These are phyloP conservation scores for Fusarium sp. DNA, from an alignment of 2,329 filamentous ascomycete species.

Conservation along the genomic window DNA sequence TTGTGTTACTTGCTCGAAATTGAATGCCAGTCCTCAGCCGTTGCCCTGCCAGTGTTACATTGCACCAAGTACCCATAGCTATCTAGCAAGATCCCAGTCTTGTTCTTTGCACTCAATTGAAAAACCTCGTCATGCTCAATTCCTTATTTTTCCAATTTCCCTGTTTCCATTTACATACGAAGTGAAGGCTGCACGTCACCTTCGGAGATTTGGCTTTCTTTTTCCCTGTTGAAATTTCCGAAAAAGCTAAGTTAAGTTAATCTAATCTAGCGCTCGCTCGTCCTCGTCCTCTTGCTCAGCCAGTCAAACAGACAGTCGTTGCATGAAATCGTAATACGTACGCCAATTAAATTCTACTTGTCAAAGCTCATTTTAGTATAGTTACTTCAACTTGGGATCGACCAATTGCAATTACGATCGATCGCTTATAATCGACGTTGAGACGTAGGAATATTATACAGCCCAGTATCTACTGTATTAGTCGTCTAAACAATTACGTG, in stretches of 20 bases:
- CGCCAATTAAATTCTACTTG: conserved; percentile 34
- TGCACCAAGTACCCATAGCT: conserved; percentile 1
- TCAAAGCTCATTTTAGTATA: conserved; percentile 16
- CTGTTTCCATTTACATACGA: conserved; percentile 20
- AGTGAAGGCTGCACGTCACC: conserved; percentile 18
- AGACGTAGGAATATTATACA: neutral
- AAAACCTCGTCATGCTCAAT: conserved; percentile 22
- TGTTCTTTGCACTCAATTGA: neutral
- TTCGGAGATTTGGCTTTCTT: conserved; percentile 45
- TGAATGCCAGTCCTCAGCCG: conserved; percentile 3
- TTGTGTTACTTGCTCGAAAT: conserved; percentile 10
- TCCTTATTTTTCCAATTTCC: conserved; percentile 1
- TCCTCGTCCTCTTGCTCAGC: conserved; percentile 3
- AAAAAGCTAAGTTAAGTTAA: conserved; percentile 19
- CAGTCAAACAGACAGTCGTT: conserved; percentile 21
- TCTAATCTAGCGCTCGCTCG: conserved; percentile 6
- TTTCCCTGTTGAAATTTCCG: conserved; percentile 38
- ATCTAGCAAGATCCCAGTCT: neutral
- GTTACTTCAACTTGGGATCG: conserved; percentile 3
- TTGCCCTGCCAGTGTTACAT: conserved; percentile 23
- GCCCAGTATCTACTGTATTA: neutral
- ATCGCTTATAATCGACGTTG: neutral
- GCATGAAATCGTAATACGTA: neutral
- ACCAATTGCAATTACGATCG: conserved; percentile 27
- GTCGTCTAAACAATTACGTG: neutral